Conservation (phyloP, 2,329 filamentous ascomycete species). For the Fonsecaea multimorphosa region DNA sequence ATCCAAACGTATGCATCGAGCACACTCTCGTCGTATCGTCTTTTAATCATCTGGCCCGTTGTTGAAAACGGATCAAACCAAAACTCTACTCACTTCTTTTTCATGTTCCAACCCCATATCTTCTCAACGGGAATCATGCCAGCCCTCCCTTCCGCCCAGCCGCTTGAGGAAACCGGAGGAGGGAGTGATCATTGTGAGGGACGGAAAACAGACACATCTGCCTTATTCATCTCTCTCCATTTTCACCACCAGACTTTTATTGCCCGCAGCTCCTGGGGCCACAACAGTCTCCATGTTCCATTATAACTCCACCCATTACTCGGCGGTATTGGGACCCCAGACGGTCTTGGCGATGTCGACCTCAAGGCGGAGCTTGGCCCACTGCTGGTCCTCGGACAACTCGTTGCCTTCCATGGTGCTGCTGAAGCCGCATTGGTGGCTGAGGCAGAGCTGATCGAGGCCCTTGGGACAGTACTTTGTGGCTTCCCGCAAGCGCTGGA, state of each 20-base stretch:
- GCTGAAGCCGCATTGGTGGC: slow-evolving; percentile 65
- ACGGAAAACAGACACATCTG: neutral
- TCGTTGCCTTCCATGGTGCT: slow-evolving; percentile 63
- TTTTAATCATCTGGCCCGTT: neutral
- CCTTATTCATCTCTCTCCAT: neutral
- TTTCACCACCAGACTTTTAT: neutral
- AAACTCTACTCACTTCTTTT: neutral
- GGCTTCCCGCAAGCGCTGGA: slow-evolving; percentile 54
- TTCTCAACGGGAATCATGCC: too few species aligned
- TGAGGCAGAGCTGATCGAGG: slow-evolving; percentile 62
- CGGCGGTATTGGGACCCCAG: slow-evolving; percentile 58
- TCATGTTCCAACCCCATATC: neutral
- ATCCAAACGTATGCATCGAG: neutral
- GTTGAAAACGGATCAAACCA: slow-evolving; percentile 4
- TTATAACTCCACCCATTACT: slow-evolving; percentile 1
- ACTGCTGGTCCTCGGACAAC: slow-evolving; percentile 63
- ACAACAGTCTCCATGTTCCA: too few species aligned
- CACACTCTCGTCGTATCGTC: neutral
- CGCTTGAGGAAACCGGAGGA: too few species aligned
- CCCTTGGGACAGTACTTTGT: slow-evolving; percentile 58
- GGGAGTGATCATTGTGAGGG: neutral
- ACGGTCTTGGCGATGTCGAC: slow-evolving; percentile 64
- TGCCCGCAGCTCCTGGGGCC: neutral
- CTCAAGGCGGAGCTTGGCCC: slow-evolving; percentile 62
- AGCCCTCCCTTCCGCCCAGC: too few species aligned